phyloP scores from a whole-genome alignment of 2,329 filamentous ascomycete genomes.

The Penicillium sp. region DNA sequence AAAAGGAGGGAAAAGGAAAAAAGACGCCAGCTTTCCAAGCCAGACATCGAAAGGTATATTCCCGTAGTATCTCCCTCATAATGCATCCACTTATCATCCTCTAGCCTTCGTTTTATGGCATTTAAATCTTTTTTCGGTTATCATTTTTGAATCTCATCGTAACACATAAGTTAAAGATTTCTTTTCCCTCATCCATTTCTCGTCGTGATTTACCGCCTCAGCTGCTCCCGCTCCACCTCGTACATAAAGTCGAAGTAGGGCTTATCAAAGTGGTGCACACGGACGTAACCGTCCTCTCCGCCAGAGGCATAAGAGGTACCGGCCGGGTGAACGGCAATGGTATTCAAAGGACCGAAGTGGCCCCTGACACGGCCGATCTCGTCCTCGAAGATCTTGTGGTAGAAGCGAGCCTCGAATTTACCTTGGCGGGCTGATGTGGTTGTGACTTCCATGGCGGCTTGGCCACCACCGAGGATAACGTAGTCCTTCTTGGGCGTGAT shows the following conservation, averaged over 20 bases:
- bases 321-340: slow-evolving; percentile 85
- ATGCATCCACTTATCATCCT: background rate
- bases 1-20: background rate
- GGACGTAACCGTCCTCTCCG: slow-evolving; percentile 97
- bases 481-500: slow-evolving; percentile 97
- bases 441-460: slow-evolving; percentile 98
- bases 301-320: slow-evolving; percentile 92
- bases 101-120: background rate
- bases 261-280: slow-evolving; percentile 98
- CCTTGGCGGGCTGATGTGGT: slow-evolving; percentile 90
- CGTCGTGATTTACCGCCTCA: slow-evolving; percentile 36
- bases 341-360: slow-evolving; percentile 96
- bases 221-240: slow-evolving; percentile 86
- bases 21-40: background rate
- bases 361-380: slow-evolving; percentile 96
- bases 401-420: slow-evolving; percentile 99
- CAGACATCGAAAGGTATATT: background rate
- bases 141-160: slow-evolving; percentile 8
- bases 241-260: slow-evolving; percentile 98
- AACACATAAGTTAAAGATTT: slow-evolving; percentile 5
- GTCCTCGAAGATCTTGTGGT: slow-evolving; percentile 99
- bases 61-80: background rate
- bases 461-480: slow-evolving; percentile 94
- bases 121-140: background rate
- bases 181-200: background rate